Conservation (phyloP, 345 rosid genomes). For the Acer saccharum region DNA sequence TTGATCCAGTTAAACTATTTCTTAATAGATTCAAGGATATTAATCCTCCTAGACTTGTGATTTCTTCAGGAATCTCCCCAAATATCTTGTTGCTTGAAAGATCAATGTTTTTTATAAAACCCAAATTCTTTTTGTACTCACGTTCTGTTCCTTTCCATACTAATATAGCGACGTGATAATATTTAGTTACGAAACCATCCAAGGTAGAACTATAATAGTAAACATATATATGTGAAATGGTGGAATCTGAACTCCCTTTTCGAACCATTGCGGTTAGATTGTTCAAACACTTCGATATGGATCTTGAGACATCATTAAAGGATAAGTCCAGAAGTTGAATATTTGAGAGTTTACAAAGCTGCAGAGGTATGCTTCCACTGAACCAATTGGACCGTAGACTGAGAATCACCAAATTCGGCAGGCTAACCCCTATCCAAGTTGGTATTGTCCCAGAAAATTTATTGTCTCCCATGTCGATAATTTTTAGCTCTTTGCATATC, state of each 20-base stretch:
- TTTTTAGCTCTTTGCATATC: not conserved
- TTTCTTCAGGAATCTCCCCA: not conserved
- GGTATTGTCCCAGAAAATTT: not conserved
- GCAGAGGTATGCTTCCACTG: not conserved
- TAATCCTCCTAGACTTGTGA: not conserved
- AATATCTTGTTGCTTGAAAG: not conserved
- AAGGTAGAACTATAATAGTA: no score
- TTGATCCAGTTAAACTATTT: not conserved
- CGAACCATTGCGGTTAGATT: constrained; percentile 5
- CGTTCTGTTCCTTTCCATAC: constrained; percentile 10
- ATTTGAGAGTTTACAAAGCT: not conserved
- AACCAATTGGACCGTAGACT: not conserved
- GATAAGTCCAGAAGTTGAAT: constrained; percentile 20
- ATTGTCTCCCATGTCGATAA: not conserved
- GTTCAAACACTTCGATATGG: constrained; percentile 9
- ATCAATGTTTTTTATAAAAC: not conserved
- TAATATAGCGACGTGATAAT: not conserved
- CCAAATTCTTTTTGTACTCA: not conserved
- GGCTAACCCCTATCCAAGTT: constrained; percentile 14
- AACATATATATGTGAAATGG: no score
- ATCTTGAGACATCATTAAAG: constrained; percentile 4
- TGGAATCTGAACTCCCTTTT: no score
- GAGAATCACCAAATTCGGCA: constrained; percentile 4
- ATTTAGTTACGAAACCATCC: no score
- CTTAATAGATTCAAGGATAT: not conserved